Evolutionary conservation across 106 monocot species (phyloP).

Genomic region (Narthecium ossifragum): DNA sequence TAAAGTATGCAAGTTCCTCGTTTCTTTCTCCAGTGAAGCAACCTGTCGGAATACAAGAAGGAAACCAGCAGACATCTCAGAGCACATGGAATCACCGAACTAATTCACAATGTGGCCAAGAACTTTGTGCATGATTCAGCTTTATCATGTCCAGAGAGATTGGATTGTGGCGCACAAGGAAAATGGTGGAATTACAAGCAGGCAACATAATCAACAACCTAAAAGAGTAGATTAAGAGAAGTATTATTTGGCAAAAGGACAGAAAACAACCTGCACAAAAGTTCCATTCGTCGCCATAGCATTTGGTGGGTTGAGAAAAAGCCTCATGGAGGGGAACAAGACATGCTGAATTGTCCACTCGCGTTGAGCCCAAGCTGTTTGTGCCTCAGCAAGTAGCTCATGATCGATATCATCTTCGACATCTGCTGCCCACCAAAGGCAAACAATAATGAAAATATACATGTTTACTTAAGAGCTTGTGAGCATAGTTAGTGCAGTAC

Average conservation of each 20-base stretch:
- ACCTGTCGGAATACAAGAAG: constrained; percentile 28
- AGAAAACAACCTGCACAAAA: constrained; percentile 75
- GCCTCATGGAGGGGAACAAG: constrained; percentile 91
- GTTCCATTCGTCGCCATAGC: constrained; percentile 92
- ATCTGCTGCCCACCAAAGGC: constrained; percentile 19
- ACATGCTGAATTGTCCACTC: constrained; percentile 98
- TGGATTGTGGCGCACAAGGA: too few relatives aligned
- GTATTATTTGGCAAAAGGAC: background rate
- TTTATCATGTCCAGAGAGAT: too few relatives aligned
- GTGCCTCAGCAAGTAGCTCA: constrained; percentile 75
- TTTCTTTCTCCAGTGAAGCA: constrained; percentile 70
- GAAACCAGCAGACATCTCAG: too few relatives aligned
- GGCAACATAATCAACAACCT: too few relatives aligned
- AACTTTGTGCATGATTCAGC: too few relatives aligned
- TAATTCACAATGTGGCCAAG: too few relatives aligned
- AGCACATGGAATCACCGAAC: background rate
- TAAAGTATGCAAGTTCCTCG: background rate
- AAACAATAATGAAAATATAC: too few relatives aligned
- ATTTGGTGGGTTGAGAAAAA: constrained; percentile 95
- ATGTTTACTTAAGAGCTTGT: too few relatives aligned
- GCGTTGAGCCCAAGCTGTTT: constrained; percentile 81
- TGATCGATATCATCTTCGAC: constrained; percentile 43
- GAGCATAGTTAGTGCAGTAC: too few relatives aligned
- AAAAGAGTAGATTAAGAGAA: background rate
- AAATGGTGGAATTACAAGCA: too few relatives aligned